Percentiles rank a stretch among this genome's conserved stretches.
phyloP scores from a whole-genome alignment of 768 basidiomycete genomes.

The Dioszegia crocea region DNA sequence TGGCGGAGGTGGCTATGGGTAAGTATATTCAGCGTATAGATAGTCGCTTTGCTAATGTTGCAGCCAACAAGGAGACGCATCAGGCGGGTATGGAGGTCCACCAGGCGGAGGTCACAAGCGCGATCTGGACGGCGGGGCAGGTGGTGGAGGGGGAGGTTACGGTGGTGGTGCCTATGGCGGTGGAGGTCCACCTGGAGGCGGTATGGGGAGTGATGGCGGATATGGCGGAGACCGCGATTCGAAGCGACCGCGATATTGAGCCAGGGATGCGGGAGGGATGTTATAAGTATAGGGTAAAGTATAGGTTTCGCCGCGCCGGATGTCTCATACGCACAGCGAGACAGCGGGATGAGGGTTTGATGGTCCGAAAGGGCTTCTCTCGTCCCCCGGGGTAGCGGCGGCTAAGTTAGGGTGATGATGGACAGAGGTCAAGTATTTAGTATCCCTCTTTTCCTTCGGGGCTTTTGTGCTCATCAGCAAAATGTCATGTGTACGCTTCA shows the following conservation, averaged over 20 bases:
- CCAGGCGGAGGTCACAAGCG: constrained; percentile 38
- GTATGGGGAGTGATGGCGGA: constrained; percentile 21
- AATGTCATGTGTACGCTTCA: neutral
- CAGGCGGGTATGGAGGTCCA: constrained; percentile 23
- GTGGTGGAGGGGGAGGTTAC: constrained; percentile 13
- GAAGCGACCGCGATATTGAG: constrained; percentile 39
- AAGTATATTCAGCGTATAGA: constrained; percentile 10
- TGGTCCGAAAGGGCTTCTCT: neutral
- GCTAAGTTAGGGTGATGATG: too few species aligned
- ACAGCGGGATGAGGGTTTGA: neutral
- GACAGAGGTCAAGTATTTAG: constrained; percentile 10
- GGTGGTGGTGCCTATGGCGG: constrained; percentile 16
- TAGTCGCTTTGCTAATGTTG: neutral
- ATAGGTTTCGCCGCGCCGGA: neutral
- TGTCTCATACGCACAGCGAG: constrained; percentile 12
- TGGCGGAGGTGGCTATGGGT: constrained; percentile 26
- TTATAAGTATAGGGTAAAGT: neutral
- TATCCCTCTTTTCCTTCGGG: neutral
- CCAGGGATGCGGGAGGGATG: neutral
- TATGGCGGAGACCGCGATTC: constrained; percentile 33
- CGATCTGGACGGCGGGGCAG: constrained; percentile 26
- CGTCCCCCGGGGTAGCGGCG: neutral
- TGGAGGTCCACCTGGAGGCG: constrained; percentile 4
- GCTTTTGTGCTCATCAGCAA: neutral
- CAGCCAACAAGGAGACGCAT: neutral